These are phyloP conservation scores for Emericellopsis atlantica DNA, from an alignment of 2,329 filamentous ascomycete species.

Conservation along the genomic window DNA sequence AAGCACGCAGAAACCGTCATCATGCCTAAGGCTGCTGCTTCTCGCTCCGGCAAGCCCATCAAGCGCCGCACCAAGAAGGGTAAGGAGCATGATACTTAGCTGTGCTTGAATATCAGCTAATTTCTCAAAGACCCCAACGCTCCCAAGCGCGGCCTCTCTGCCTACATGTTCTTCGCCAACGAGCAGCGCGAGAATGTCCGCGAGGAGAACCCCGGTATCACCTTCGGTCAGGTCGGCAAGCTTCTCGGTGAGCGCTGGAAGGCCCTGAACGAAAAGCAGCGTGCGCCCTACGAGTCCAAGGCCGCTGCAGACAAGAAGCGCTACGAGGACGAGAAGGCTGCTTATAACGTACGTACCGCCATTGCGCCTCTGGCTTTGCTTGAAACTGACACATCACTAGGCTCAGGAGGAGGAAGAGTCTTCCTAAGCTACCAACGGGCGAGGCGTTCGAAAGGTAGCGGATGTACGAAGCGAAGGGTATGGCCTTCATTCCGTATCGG, in stretches of 20 bases:
- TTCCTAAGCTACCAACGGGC: slow-evolving; percentile 4
- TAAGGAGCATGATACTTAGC: slow-evolving; percentile 17
- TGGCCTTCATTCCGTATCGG: too few species aligned
- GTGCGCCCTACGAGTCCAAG: slow-evolving; percentile 90
- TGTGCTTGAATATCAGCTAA: slow-evolving; percentile 4
- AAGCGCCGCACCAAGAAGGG: slow-evolving; percentile 49
- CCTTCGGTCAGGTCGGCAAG: slow-evolving; percentile 98
- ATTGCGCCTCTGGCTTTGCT: slow-evolving; percentile 1
- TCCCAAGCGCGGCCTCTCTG: slow-evolving; percentile 97
- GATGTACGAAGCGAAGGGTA: neutral
- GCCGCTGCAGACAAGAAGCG: slow-evolving; percentile 96
- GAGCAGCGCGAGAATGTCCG: slow-evolving; percentile 97
- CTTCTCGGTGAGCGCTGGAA: slow-evolving; percentile 98
- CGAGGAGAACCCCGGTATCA: slow-evolving; percentile 95
- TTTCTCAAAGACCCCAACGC: slow-evolving; percentile 70
- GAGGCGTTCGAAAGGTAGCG: neutral
- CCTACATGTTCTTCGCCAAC: slow-evolving; percentile 99
- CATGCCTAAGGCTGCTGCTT: slow-evolving; percentile 45
- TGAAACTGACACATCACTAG: slow-evolving; percentile 3
- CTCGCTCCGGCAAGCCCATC: slow-evolving; percentile 37
- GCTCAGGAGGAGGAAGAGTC: slow-evolving; percentile 11
- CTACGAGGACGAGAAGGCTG: slow-evolving; percentile 95
- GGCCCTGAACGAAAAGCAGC: slow-evolving; percentile 86
- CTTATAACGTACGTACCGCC: slow-evolving; percentile 61
- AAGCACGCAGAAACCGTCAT: slow-evolving; percentile 13